These are phyloP conservation scores for Coleophoma eucalyptorum DNA, from an alignment of 2,329 filamentous ascomycete genomes.

Conservation along the genomic window DNA sequence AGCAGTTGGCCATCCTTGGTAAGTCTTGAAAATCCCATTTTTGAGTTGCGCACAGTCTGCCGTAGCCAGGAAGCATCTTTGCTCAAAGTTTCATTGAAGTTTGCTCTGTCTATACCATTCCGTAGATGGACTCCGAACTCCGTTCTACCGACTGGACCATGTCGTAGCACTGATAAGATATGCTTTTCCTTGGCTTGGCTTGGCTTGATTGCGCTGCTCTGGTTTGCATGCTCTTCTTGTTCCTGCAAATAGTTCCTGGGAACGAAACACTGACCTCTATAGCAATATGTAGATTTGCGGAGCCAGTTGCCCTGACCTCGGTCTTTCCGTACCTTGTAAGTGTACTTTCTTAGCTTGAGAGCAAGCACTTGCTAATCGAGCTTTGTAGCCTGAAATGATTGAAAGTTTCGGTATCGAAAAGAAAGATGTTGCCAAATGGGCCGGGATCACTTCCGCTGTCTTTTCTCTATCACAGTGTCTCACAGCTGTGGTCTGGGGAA, in stretches of 20 bases:
- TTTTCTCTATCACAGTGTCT: slow-evolving; percentile 70
- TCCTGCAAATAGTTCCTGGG: background rate
- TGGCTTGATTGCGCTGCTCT: background rate
- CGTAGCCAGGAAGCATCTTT: background rate
- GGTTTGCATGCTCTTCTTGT: background rate
- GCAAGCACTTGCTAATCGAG: slow-evolving; percentile 9
- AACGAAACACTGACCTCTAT: slow-evolving; percentile 6
- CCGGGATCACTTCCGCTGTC: slow-evolving; percentile 67
- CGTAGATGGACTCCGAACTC: too few relatives aligned
- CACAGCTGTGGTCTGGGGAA: slow-evolving; percentile 73
- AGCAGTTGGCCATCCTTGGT: slow-evolving; percentile 78
- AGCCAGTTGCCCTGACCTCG: slow-evolving; percentile 65
- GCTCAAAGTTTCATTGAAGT: too few relatives aligned
- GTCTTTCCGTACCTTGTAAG: slow-evolving; percentile 38
- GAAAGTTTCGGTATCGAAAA: slow-evolving; percentile 69
- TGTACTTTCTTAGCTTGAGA: background rate
- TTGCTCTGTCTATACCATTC: too few relatives aligned
- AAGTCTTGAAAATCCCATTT: slow-evolving; percentile 28
- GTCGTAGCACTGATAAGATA: too few relatives aligned
- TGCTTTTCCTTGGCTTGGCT: too few relatives aligned
- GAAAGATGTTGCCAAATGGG: slow-evolving; percentile 75
- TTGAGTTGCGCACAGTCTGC: too few relatives aligned
- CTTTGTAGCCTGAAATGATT: slow-evolving; percentile 74
- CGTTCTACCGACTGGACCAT: too few relatives aligned
- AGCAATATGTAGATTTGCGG: slow-evolving; percentile 77